phyloP scores from a whole-genome alignment of 2,329 filamentous ascomycete species.

The Fusarium chaquense region DNA sequence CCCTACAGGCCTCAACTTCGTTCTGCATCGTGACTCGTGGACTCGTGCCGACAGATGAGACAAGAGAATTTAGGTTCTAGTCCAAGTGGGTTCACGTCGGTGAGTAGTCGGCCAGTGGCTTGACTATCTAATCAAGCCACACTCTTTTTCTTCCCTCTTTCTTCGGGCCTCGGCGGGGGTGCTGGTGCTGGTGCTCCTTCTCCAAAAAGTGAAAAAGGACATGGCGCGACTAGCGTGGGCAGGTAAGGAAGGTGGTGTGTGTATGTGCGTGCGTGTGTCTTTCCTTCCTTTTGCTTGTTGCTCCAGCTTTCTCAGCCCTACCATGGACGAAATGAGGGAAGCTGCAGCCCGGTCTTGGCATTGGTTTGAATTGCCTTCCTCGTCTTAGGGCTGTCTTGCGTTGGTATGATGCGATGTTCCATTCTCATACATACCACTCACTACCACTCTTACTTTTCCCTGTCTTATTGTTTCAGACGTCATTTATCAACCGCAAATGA shows the following conservation, averaged over 20 bases:
- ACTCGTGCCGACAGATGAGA: conserved; percentile 2
- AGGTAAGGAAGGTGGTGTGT: neutral
- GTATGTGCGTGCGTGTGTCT: neutral
- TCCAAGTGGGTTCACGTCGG: neutral
- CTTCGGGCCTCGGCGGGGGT: conserved; percentile 5
- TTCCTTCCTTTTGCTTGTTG: neutral
- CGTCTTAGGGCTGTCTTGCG: conserved; percentile 14
- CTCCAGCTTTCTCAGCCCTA: conserved; percentile 26
- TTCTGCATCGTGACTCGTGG: conserved; percentile 29
- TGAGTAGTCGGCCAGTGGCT: conserved; percentile 8
- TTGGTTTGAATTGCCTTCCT: conserved; percentile 17
- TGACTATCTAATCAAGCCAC: conserved; percentile 4
- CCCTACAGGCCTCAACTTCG: conserved; percentile 23
- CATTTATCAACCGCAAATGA: neutral
- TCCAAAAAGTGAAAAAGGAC: neutral
- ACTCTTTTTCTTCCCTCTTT: neutral
- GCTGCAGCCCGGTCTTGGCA: conserved; percentile 19
- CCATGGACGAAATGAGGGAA: neutral
- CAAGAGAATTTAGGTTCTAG: conserved; percentile 17
- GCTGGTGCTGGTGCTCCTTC: neutral
- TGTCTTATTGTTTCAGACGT: neutral
- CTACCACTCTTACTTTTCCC: neutral
- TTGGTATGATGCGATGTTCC: neutral
- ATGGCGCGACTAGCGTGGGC: conserved; percentile 9
- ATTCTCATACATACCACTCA: neutral